Evolutionary conservation across 2,329 filamentous ascomycete genomes (phyloP), one percentile per base, ranked within the genome.

Genomic region (Hawksworthiomyces lignivorus): DNA sequence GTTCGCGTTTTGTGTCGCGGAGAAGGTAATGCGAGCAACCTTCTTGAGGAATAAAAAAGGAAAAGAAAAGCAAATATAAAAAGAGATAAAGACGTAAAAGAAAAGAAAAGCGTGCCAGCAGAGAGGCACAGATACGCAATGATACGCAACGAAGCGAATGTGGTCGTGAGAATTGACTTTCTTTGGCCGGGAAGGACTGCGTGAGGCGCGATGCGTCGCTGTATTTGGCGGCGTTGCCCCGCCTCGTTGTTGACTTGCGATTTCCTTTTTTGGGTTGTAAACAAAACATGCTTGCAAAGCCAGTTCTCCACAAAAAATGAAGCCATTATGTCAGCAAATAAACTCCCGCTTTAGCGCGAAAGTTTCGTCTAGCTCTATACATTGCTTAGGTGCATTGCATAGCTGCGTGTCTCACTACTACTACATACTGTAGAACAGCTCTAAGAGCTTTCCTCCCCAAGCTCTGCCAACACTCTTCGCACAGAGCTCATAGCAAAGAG

Each of bases 171-270:
- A n/a, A n/a, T n/a, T n/a, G n/a, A n/a, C n/a, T n/a, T n/a, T n/a
- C n/a, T n/a, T n/a, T n/a, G n/a, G n/a, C n/a, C n/a, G n/a, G n/a
- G n/a, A n/a, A n/a, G n/a, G n/a, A n/a, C n/a, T n/a, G n/a, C n/a
- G 21, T 20, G 19, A 28, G 26, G 10, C 20, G 32, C 17, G 18
- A 9, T 21, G 32, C n/a, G n/a, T n/a, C n/a, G 17, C 20, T 20
- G 15, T 18, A 24, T 6, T 30, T 21, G 12, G 20, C 27, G 24
- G 41, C 36, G 43, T 46, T 50, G 48, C 51, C 50, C 50, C 51
- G 48, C 51, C n/a, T 28, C 43, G 39, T 47, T 56, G 51, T 52
- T 52, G 51, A 52, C 38, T 47, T 44, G 36, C 35, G 35, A 38
- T 42, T 52, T 36, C 51, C 46, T 10, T 34, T 49, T 47, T 47